Percentiles rank a stretch among this genome's conserved stretches.
These are phyloP conservation scores for Trametes meyenii DNA, from an alignment of 768 basidiomycete genomes.

Conservation along the genomic window DNA sequence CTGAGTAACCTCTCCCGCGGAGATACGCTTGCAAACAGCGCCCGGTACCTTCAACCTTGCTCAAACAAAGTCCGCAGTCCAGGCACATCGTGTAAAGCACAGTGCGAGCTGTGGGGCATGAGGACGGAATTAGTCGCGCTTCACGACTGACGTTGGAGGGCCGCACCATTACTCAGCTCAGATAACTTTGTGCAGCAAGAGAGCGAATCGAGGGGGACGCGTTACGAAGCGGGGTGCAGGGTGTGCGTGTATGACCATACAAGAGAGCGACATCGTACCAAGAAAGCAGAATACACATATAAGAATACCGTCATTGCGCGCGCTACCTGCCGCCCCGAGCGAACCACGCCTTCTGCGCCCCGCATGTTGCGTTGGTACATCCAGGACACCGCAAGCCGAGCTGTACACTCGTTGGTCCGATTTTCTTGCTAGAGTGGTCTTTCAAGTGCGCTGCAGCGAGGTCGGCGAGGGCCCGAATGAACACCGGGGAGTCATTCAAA, in stretches of 20 bases:
- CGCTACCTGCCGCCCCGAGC: slow-evolving; percentile 61
- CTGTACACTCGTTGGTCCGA: slow-evolving; percentile 73
- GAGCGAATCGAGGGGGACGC: too few relatives aligned
- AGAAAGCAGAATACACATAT: slow-evolving; percentile 3
- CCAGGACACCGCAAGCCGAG: slow-evolving; percentile 90
- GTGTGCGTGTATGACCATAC: neutral
- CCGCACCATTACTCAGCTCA: too few relatives aligned
- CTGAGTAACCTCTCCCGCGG: too few relatives aligned
- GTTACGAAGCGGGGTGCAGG: neutral
- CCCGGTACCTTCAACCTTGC: too few relatives aligned
- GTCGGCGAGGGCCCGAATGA: slow-evolving; percentile 93
- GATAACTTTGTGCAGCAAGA: too few relatives aligned
- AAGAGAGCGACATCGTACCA: slow-evolving; percentile 1
- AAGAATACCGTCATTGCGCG: neutral
- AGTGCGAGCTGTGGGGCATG: too few relatives aligned
- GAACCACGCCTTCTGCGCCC: slow-evolving; percentile 88
- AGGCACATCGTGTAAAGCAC: too few relatives aligned
- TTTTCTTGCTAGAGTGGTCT: slow-evolving; percentile 56
- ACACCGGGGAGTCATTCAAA: slow-evolving; percentile 93
- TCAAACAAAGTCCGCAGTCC: too few relatives aligned
- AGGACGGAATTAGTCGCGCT: too few relatives aligned
- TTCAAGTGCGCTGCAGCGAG: slow-evolving; percentile 80
- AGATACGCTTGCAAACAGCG: too few relatives aligned
- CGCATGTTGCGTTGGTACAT: slow-evolving; percentile 88
- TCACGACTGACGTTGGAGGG: too few relatives aligned